phyloP scores from a whole-genome alignment of 2,329 filamentous ascomycete genomes.

The Blastomyces emzantsi region DNA sequence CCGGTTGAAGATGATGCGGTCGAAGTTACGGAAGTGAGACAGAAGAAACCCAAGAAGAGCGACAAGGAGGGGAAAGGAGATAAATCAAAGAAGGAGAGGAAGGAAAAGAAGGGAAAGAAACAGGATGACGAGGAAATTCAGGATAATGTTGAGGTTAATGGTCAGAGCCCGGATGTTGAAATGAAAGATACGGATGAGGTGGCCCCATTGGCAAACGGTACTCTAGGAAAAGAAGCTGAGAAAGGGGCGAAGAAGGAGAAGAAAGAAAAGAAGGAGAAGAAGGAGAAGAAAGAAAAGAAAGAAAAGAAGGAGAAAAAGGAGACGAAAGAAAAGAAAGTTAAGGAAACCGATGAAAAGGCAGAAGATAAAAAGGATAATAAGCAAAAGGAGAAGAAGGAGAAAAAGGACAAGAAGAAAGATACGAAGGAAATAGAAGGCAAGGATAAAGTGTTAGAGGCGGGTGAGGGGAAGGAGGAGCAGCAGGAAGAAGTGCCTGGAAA shows the following conservation, averaged over 20 bases:
- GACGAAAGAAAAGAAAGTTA: conserved; percentile 15
- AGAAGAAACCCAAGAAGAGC: conserved; percentile 13
- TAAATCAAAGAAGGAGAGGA: conserved; percentile 6
- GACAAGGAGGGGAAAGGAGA: conserved; percentile 7
- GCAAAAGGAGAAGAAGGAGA: conserved; percentile 8
- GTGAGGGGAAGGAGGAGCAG: conserved; percentile 11
- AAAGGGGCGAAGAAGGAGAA: conserved; percentile 20
- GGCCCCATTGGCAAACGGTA: neutral
- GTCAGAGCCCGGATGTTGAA: conserved; percentile 20
- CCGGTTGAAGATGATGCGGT: conserved; percentile 11
- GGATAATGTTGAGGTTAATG: conserved; percentile 4
- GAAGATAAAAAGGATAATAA: neutral
- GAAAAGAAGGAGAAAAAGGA: too few species aligned
- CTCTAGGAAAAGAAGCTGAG: conserved; percentile 6
- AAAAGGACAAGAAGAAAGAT: conserved; percentile 12
- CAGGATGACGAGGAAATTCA: conserved; percentile 1
- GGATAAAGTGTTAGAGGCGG: conserved; percentile 12
- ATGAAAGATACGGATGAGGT: conserved; percentile 15
- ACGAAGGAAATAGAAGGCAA: conserved; percentile 14
- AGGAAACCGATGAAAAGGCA: conserved; percentile 16
- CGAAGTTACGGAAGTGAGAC: conserved; percentile 14
- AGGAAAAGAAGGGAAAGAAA: conserved; percentile 3
- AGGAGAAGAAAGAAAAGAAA: neutral
- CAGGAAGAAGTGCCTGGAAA: conserved; percentile 1
- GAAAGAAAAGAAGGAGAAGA: conserved; percentile 19